Evolutionary conservation across 225 moss, liverwort and hornwort genomes (phyloP).

Genomic region (Straminergon stramineum): DNA sequence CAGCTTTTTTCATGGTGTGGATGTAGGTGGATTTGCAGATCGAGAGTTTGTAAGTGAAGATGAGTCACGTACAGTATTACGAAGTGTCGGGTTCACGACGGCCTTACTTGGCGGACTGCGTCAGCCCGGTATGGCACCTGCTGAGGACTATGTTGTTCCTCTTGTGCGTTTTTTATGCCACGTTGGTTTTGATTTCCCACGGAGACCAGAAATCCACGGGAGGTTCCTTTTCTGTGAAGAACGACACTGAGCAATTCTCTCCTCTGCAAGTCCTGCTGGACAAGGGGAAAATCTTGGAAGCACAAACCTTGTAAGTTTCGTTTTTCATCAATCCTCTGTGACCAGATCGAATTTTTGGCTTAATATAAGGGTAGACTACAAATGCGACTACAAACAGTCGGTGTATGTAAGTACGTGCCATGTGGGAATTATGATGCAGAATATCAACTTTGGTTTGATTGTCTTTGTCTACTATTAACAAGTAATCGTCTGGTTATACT

Average conservation of each 20-base stretch:
- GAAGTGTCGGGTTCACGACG: conserved; percentile 15
- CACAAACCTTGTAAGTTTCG: conserved; percentile 19
- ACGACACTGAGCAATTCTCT: conserved; percentile 27
- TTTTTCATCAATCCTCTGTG: background rate
- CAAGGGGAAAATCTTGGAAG: conserved; percentile 16
- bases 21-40: background rate
- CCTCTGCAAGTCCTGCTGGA: conserved; percentile 53
- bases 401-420: background rate
- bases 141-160: conserved; percentile 32
- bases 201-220: conserved; percentile 8
- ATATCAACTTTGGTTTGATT: background rate
- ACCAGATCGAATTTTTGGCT: background rate
- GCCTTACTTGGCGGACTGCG: conserved; percentile 1
- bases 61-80: conserved; percentile 41
- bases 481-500: background rate
- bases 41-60: background rate
- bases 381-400: background rate
- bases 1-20: background rate
- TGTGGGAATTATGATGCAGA: background rate
- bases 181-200: conserved; percentile 18
- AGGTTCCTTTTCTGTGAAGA: background rate
- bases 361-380: background rate
- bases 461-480: background rate
- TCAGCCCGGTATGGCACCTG: conserved; percentile 26
- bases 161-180: conserved; percentile 43